Percentiles rank a stretch among this genome's conserved stretches.
These are phyloP conservation scores for Komagataella ulmi DNA, from an alignment of 805 yeast genomes.

Conservation along the genomic window DNA sequence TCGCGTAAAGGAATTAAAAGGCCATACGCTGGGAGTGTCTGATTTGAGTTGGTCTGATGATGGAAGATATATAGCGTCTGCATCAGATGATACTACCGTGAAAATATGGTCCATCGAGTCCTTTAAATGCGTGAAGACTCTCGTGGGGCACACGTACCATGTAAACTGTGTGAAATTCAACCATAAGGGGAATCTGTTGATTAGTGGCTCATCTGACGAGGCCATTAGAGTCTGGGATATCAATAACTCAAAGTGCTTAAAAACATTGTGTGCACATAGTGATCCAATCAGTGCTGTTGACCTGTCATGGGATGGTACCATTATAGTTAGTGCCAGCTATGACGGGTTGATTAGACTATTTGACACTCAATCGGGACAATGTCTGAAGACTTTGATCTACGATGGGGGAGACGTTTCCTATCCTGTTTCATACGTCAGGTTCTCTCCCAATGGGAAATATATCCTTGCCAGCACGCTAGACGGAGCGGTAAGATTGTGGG, in stretches of 20 bases:
- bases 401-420: slow-evolving; percentile 61
- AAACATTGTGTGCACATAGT: slow-evolving; percentile 82
- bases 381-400: slow-evolving; percentile 78
- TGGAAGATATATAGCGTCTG: slow-evolving; percentile 61
- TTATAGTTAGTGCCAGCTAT: slow-evolving; percentile 75
- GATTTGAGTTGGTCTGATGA: slow-evolving; percentile 73
- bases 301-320: slow-evolving; percentile 65
- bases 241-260: slow-evolving; percentile 49
- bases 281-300: slow-evolving; percentile 77
- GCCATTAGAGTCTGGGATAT: slow-evolving; percentile 88
- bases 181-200: slow-evolving; percentile 61
- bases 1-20: slow-evolving; percentile 18
- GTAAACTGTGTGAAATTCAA: slow-evolving; percentile 63
- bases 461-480: slow-evolving; percentile 70
- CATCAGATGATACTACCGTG: slow-evolving; percentile 75
- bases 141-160: slow-evolving; percentile 77
- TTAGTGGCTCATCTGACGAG: slow-evolving; percentile 83
- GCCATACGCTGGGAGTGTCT: slow-evolving; percentile 63
- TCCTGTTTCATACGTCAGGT: slow-evolving; percentile 63
- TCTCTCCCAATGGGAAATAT: slow-evolving; percentile 73
- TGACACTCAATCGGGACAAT: slow-evolving; percentile 82
- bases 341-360: slow-evolving; percentile 87
- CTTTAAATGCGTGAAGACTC: slow-evolving; percentile 33
- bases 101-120: slow-evolving; percentile 53
- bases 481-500: slow-evolving; percentile 74